phyloP scores from a whole-genome alignment of 306 rosid genomes.

The Corylus heterophylla region DNA sequence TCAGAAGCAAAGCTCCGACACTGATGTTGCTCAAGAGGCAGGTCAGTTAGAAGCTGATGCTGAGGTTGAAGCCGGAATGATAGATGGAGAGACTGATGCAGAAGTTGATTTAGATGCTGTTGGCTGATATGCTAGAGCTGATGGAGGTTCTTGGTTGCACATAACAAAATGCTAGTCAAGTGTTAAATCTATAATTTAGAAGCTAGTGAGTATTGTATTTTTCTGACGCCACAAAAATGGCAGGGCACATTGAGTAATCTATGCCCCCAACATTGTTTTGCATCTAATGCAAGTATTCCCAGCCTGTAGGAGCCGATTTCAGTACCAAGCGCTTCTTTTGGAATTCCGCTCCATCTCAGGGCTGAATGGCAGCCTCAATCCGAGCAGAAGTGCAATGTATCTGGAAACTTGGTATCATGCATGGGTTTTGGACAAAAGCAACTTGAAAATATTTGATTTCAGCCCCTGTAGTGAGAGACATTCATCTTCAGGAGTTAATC shows the following conservation, averaged over 20 bases:
- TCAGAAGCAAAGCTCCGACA: conserved; percentile 77
- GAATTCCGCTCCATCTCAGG: neutral
- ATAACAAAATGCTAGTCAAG: neutral
- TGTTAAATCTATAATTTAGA: neutral
- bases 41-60: conserved; percentile 85
- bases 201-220: neutral
- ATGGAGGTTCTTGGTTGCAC: neutral
- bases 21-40: conserved; percentile 76
- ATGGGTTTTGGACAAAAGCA: neutral
- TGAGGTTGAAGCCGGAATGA: conserved; percentile 77
- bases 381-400: neutral
- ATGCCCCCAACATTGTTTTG: neutral
- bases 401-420: neutral
- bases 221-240: neutral
- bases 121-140: conserved; percentile 38
- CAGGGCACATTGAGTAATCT: neutral
- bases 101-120: conserved; percentile 72
- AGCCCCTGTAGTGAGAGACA: neutral
- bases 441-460: neutral
- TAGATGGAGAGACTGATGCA: conserved; percentile 79
- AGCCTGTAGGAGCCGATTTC: neutral
- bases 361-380: neutral
- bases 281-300: neutral
- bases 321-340: neutral
- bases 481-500: neutral